Conservation (phyloP, 2,329 filamentous ascomycete species). For the Colletotrichum sublineola region DNA sequence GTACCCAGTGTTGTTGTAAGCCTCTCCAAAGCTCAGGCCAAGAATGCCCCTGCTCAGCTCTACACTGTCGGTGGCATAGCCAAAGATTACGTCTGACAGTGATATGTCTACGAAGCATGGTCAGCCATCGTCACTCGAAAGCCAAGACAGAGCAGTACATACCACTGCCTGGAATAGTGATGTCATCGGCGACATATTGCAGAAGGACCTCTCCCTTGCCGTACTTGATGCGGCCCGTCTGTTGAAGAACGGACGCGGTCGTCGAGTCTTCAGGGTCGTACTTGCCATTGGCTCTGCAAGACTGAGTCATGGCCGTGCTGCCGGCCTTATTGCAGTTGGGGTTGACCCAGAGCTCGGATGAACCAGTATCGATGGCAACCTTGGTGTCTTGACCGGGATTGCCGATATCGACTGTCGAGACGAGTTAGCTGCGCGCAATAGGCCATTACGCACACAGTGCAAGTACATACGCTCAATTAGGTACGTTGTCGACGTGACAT, state of each 20-base stretch:
- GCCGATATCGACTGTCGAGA: slow-evolving; percentile 47
- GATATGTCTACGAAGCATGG: slow-evolving; percentile 41
- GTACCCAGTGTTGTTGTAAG: slow-evolving; percentile 46
- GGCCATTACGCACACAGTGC: too few species aligned
- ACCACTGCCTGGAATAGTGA: slow-evolving; percentile 48
- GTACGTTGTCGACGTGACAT: slow-evolving; percentile 43
- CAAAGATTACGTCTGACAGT: slow-evolving; percentile 49
- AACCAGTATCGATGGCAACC: slow-evolving; percentile 65
- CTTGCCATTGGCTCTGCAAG: slow-evolving; percentile 58
- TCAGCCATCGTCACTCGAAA: not conserved
- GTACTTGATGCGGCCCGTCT: slow-evolving; percentile 46
- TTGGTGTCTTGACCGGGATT: slow-evolving; percentile 58
- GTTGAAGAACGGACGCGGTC: slow-evolving; percentile 41
- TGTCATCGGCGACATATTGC: slow-evolving; percentile 49
- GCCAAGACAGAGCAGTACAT: slow-evolving; percentile 9
- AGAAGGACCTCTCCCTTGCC: slow-evolving; percentile 49
- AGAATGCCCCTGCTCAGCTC: slow-evolving; percentile 51
- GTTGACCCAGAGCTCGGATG: slow-evolving; percentile 69
- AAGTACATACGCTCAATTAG: slow-evolving; percentile 41
- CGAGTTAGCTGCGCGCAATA: not conserved
- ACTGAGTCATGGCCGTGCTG: slow-evolving; percentile 49
- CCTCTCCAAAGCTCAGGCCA: slow-evolving; percentile 50
- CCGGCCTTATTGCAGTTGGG: slow-evolving; percentile 60
- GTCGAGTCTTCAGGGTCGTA: slow-evolving; percentile 52
- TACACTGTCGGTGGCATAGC: slow-evolving; percentile 47